Percentiles rank a stretch among this genome's conserved stretches.
These are phyloP conservation scores for Aspergillus ellipticus DNA, from an alignment of 495 filamentous ascomycete species.

Conservation along the genomic window DNA sequence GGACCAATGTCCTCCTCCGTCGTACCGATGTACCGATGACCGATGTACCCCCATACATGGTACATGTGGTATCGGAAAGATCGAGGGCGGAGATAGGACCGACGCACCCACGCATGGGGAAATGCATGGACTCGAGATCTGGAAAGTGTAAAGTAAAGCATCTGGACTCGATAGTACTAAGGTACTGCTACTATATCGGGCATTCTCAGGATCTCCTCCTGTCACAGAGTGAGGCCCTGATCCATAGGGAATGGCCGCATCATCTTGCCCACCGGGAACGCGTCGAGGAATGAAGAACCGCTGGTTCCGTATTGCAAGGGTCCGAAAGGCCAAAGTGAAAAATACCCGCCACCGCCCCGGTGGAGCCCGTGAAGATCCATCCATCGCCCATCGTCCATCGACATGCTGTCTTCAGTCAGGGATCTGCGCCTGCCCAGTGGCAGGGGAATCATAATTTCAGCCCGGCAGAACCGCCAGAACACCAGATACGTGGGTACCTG, in stretches of 20 bases:
- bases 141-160: not conserved
- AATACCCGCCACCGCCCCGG: slow-evolving; percentile 6
- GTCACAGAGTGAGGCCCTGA: not conserved
- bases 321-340: slow-evolving; percentile 12
- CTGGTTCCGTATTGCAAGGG: not conserved
- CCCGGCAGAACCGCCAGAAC: not conserved
- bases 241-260: not conserved
- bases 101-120: not conserved
- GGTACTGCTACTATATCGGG: not conserved
- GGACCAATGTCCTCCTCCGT: too few relatives aligned
- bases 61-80: slow-evolving; percentile 10
- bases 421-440: slow-evolving; percentile 13
- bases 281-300: not conserved
- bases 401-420: slow-evolving; percentile 13
- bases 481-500: too few relatives aligned
- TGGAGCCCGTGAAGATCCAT: slow-evolving; percentile 9
- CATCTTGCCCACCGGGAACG: not conserved
- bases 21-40: too few relatives aligned
- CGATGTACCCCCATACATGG: too few relatives aligned
- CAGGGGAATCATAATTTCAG: not conserved
- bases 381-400: not conserved
- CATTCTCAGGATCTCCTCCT: not conserved
- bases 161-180: not conserved
- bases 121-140: not conserved
- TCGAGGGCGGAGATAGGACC: not conserved